A percentile compares a stretch with the other conserved stretches of the same genome.
phyloP scores from a whole-genome alignment of 768 basidiomycete genomes.

The Boletus edulis region DNA sequence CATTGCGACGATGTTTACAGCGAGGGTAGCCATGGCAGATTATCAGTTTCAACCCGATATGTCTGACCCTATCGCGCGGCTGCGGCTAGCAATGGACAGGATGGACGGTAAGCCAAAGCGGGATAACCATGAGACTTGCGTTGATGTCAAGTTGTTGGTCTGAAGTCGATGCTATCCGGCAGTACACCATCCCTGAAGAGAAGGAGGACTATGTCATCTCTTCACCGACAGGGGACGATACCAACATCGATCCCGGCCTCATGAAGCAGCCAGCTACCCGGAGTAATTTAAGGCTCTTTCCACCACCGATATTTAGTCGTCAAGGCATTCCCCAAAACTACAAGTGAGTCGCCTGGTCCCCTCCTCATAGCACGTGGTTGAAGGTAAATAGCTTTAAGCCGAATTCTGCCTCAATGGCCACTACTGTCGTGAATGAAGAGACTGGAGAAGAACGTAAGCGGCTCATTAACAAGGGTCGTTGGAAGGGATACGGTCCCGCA shows the following conservation, averaged over 20 bases:
- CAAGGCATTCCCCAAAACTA: slow-evolving; percentile 78
- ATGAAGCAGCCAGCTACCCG: slow-evolving; percentile 25
- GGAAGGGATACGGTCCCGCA: slow-evolving; percentile 79
- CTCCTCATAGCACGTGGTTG: background rate
- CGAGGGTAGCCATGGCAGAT: slow-evolving; percentile 82
- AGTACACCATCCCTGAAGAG: slow-evolving; percentile 69
- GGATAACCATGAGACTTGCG: background rate
- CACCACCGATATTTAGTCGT: slow-evolving; percentile 87
- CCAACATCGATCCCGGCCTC: slow-evolving; percentile 54
- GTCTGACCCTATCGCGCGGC: slow-evolving; percentile 63
- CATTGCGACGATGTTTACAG: background rate
- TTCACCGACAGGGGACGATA: slow-evolving; percentile 24
- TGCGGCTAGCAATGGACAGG: slow-evolving; percentile 70
- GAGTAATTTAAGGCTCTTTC: slow-evolving; percentile 73
- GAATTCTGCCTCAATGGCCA: slow-evolving; percentile 69
- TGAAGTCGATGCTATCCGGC: slow-evolving; percentile 67
- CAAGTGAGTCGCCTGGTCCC: slow-evolving; percentile 46
- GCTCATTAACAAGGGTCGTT: slow-evolving; percentile 82
- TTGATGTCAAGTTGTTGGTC: slow-evolving; percentile 4
- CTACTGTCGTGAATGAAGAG: slow-evolving; percentile 64
- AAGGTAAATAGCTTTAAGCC: slow-evolving; percentile 60
- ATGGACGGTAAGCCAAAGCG: slow-evolving; percentile 69
- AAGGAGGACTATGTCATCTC: slow-evolving; percentile 58
- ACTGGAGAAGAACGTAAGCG: slow-evolving; percentile 82
- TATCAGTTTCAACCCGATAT: slow-evolving; percentile 82